Evolutionary conservation across 768 basidiomycete genomes (phyloP).

Genomic region (Pleurotus cornucopiae): DNA sequence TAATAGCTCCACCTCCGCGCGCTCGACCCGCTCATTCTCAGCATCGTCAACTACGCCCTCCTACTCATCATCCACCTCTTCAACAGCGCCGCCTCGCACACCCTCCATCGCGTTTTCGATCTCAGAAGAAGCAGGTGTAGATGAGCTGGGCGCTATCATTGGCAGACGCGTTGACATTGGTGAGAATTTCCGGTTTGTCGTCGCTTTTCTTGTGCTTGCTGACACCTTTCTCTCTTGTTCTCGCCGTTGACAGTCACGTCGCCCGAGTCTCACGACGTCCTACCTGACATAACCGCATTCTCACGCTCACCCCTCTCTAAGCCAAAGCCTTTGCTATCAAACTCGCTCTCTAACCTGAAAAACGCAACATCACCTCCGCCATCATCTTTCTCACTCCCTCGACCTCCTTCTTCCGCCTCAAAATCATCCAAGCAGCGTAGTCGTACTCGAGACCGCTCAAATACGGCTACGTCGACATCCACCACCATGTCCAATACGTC

Average conservation of each 20-base stretch:
- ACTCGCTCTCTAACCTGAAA: conserved; percentile 15
- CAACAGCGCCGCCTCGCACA: conserved; percentile 5
- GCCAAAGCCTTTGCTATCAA: too few species aligned
- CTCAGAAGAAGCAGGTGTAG: conserved; percentile 13
- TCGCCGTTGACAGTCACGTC: background rate
- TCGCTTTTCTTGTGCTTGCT: too few species aligned
- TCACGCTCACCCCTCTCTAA: conserved; percentile 19
- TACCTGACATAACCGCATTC: conserved; percentile 14
- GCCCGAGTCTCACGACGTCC: background rate
- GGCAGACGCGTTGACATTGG: too few species aligned
- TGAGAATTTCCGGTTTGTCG: too few species aligned
- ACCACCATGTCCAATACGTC: too few species aligned
- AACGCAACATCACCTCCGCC: background rate
- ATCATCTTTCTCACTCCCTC: conserved; percentile 1
- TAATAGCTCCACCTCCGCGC: background rate
- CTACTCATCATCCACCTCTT: conserved; percentile 9
- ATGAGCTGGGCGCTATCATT: conserved; percentile 7
- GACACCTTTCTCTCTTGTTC: too few species aligned
- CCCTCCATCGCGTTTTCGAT: conserved; percentile 26
- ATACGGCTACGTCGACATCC: too few species aligned
- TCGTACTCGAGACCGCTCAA: too few species aligned
- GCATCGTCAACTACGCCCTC: background rate
- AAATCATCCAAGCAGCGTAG: background rate
- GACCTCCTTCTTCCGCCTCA: background rate
- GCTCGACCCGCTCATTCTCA: conserved; percentile 7